Conservation (phyloP, 257 asterid species). For the Capsicum pubescens region DNA sequence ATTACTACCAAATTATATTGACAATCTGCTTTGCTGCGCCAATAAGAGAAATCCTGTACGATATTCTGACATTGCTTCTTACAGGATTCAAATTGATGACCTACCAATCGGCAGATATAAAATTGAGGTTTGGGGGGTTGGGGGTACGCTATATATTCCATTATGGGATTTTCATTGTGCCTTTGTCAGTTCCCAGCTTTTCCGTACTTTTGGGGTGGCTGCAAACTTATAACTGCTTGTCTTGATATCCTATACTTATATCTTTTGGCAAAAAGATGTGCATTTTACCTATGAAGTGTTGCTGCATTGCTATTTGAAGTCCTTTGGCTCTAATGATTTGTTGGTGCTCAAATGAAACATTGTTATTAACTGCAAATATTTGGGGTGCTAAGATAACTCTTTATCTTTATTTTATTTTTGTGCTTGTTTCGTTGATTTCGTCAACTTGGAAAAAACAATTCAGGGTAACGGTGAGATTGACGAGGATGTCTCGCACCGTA, state of each 20-base stretch:
- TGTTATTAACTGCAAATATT: background rate
- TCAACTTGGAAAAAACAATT: background rate
- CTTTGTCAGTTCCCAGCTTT: background rate
- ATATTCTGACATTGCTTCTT: background rate
- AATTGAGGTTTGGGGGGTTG: background rate
- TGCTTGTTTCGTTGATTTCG: background rate
- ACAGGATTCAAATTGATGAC: slow-evolving; percentile 15
- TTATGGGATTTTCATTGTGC: slow-evolving; percentile 10
- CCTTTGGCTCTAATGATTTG: background rate
- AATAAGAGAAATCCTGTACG: slow-evolving; percentile 4
- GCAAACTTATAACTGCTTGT: slow-evolving; percentile 16
- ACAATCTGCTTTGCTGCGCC: background rate
- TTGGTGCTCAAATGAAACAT: slow-evolving; percentile 13
- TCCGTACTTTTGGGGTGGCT: background rate
- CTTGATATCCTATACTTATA: background rate
- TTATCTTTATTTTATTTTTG: background rate
- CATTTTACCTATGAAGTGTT: slow-evolving; percentile 6
- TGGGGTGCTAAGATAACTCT: slow-evolving; percentile 1
- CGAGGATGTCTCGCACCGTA: no score
- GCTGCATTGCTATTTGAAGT: slow-evolving; percentile 16
- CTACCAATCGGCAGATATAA: background rate
- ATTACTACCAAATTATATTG: background rate
- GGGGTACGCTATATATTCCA: background rate
- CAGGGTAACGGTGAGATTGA: no score
- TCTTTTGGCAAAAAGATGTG: background rate